phyloP scores from a whole-genome alignment of 2,329 filamentous ascomycete genomes.

The Xylariaceae sp. region DNA sequence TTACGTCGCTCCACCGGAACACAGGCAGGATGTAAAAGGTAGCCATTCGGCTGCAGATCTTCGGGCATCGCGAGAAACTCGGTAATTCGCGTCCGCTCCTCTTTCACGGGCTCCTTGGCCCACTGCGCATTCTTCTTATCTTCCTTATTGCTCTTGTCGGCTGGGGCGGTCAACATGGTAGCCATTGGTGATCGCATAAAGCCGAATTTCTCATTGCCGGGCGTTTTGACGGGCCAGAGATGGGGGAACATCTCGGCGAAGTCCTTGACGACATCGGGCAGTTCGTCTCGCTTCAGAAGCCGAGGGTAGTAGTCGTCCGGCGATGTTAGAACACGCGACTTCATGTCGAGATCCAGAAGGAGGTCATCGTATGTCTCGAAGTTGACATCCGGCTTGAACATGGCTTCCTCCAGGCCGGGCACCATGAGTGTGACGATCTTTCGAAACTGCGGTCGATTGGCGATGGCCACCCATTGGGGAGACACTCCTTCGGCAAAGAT shows the following conservation, averaged over 20 bases:
- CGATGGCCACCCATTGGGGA: conserved; percentile 61
- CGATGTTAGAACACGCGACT: conserved; percentile 37
- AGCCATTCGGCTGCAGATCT: conserved; percentile 78
- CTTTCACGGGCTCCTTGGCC: conserved; percentile 59
- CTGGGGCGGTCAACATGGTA: conserved; percentile 71
- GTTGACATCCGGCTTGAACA: conserved; percentile 66
- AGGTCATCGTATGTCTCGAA: conserved; percentile 42
- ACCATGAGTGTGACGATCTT: conserved; percentile 90
- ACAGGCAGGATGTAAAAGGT: conserved; percentile 73
- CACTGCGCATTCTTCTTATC: conserved; percentile 57
- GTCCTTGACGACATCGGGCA: conserved; percentile 54
- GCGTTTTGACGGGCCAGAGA: conserved; percentile 82
- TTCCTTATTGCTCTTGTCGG: conserved; percentile 64
- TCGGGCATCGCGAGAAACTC: conserved; percentile 67
- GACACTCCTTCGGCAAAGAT: conserved; percentile 60
- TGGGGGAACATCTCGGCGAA: conserved; percentile 80
- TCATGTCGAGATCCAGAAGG: conserved; percentile 28
- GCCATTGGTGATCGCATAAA: conserved; percentile 83
- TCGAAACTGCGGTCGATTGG: conserved; percentile 57
- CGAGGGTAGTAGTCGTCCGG: conserved; percentile 58
- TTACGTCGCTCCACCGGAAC: conserved; percentile 56
- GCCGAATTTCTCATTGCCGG: conserved; percentile 75
- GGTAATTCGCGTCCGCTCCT: conserved; percentile 75
- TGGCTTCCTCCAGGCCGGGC: conserved; percentile 81
- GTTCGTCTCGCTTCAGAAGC: conserved; percentile 43